Conservation (phyloP, 108 stramenopile genomes). For the Stephanodiscus minutulus region DNA sequence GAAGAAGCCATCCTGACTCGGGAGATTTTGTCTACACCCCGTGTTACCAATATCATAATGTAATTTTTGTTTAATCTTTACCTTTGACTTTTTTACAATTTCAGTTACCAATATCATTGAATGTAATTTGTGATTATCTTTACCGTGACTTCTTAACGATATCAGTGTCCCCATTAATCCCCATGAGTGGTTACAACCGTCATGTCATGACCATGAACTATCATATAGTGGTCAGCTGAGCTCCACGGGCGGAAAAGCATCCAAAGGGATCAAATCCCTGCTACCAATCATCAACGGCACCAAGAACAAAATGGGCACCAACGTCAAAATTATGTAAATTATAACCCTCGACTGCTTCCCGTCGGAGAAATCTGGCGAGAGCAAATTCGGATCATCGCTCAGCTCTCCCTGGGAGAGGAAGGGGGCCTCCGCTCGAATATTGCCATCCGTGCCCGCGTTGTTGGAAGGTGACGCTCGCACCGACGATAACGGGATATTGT, state of each 20-base stretch:
- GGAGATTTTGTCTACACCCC: no score
- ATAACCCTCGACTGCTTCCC: constrained; percentile 86
- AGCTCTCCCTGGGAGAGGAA: constrained; percentile 84
- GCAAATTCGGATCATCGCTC: constrained; percentile 57
- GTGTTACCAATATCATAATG: no score
- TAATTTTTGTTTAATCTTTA: no score
- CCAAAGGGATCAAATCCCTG: constrained; percentile 82
- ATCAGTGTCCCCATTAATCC: no score
- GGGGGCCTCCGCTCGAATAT: constrained; percentile 44
- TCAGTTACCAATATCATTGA: no score
- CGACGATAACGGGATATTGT: background rate
- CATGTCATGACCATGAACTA: no score
- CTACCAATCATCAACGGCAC: constrained; percentile 89
- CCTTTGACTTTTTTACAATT: no score
- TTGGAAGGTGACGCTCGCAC: background rate
- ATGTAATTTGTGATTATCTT: no score
- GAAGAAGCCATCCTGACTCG: no score
- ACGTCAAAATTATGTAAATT: constrained; percentile 82
- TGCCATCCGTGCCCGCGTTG: no score
- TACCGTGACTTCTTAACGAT: no score
- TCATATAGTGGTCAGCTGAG: constrained; percentile 27
- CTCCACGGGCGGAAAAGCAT: constrained; percentile 80
- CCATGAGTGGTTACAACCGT: no score
- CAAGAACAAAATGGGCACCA: constrained; percentile 84
- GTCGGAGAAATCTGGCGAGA: constrained; percentile 76